phyloP scores from a whole-genome alignment of 495 filamentous ascomycete genomes.

The Thermochaetoides thermophila region DNA sequence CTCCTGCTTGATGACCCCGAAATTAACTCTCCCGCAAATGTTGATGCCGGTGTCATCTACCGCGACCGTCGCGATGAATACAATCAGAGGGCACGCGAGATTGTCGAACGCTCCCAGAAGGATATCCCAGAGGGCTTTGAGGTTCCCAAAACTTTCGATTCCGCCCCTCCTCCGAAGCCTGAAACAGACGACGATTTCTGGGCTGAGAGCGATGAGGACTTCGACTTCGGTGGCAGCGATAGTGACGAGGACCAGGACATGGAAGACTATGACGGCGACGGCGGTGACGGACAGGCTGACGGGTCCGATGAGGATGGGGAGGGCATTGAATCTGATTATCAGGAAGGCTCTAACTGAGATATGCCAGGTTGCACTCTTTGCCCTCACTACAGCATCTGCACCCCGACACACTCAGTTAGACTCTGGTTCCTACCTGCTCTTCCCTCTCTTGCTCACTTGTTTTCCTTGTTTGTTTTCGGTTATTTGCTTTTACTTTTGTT shows the following conservation, averaged over 20 bases:
- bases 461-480: conserved; percentile 7
- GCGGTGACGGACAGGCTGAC: conserved; percentile 24
- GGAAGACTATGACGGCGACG: conserved; percentile 33
- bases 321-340: background rate
- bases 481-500: too few species aligned
- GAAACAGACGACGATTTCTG: conserved; percentile 70
- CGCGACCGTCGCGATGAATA: conserved; percentile 55
- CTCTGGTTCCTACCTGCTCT: background rate
- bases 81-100: conserved; percentile 48
- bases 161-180: conserved; percentile 46
- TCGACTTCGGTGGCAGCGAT: conserved; percentile 63
- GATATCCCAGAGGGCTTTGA: conserved; percentile 70
- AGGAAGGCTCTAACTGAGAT: background rate
- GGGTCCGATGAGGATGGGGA: conserved; percentile 9
- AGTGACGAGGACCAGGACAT: conserved; percentile 43
- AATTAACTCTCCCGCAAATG: conserved; percentile 83
- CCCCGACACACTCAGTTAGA: too few species aligned
- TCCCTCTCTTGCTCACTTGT: background rate
- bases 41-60: conserved; percentile 79
- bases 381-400: background rate
- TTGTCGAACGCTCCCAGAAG: conserved; percentile 56
- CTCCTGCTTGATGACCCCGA: conserved; percentile 92
- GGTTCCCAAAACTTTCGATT: conserved; percentile 61
- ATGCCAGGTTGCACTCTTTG: background rate
- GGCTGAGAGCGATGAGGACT: conserved; percentile 68